Evolutionary conservation across 2,329 filamentous ascomycete genomes (phyloP), one percentile per base, ranked within the genome.

Genomic region (Alternaria ventricosa): DNA sequence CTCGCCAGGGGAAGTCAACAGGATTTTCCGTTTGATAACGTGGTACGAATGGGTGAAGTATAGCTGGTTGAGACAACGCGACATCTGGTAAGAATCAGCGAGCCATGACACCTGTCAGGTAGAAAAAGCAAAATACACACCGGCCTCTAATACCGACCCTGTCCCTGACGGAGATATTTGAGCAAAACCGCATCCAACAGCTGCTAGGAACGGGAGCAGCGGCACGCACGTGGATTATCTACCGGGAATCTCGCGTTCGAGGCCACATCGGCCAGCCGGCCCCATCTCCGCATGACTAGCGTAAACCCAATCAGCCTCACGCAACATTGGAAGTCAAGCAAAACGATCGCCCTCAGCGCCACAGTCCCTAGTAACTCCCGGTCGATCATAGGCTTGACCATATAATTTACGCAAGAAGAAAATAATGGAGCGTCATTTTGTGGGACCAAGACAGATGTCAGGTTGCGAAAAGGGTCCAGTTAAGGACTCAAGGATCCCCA

Each of bases 281-380:
- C 15, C 27, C 20, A 25, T 36, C 41, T 46, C 45, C 55, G 45
- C 45, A n/a, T 13, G 6, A 33, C 20, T 60, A 60, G 57, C 41
- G 57, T 22, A 23, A 54, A 54, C 41, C 41, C 41, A 54, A 59
- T 30, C n/a, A 41, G 49, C 47, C 49, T 60, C 36, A 36, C 36
- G 36, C 36, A 41, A 41, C 36, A 41, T 41, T 41, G 36, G 36
- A 41, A 41, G 15, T 41, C 36, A 18, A 41, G 36, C 49, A 36
- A 54, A 54, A 54, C 47, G 22, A 54, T 46, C 36, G 57, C 20
- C 49, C 18, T 36, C 47, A 25, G 22, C 57, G 57, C 57, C 57
- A 54, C 49, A 20, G 22, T n/a, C 11, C 20, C 36, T 55, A 30
- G 49, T 11, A 12, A 28, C 27, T 54, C 28, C 49, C 44, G 47